Conservation (phyloP, 306 rosid genomes). For the Lithocarpus polystachyus region DNA sequence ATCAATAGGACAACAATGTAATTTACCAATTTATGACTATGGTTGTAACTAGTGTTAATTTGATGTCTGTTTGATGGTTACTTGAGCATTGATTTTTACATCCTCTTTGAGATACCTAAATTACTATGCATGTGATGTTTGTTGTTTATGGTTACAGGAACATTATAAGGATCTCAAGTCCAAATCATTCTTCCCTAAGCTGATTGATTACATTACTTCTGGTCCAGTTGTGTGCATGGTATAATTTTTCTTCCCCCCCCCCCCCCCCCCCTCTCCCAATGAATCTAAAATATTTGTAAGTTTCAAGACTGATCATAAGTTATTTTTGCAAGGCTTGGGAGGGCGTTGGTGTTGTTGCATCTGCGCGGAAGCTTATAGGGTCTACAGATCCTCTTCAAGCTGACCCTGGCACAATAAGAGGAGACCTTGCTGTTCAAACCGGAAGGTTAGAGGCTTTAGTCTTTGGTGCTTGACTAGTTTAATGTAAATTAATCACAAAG, state of each 20-base stretch:
- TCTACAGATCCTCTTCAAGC: conserved; percentile 93
- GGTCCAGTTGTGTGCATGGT: conserved; percentile 99
- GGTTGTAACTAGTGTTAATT: conserved; percentile 12
- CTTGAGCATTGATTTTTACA: conserved; percentile 11
- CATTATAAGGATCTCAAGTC: conserved; percentile 88
- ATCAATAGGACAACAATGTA: neutral
- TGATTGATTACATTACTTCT: conserved; percentile 86
- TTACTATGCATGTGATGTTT: conserved; percentile 4
- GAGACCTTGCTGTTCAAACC: conserved; percentile 88
- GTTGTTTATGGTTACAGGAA: conserved; percentile 55
- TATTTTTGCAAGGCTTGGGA: conserved; percentile 82
- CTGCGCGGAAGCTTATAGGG: conserved; percentile 95
- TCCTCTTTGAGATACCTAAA: neutral
- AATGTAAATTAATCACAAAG: neutral
- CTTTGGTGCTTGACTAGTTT: conserved; percentile 14
- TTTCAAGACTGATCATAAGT: conserved; percentile 17
- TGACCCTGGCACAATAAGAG: conserved; percentile 97
- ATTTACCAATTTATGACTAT: neutral
- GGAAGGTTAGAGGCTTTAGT: conserved; percentile 64
- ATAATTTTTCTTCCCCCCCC: conserved; percentile 17
- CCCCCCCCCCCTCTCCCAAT: too few relatives aligned
- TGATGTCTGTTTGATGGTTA: neutral
- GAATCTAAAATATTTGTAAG: conserved; percentile 11
- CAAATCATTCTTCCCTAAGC: conserved; percentile 76
- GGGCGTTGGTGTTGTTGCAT: conserved; percentile 91